phyloP scores from a whole-genome alignment of 208 protist species.

The Trypanosoma conorhini region DNA sequence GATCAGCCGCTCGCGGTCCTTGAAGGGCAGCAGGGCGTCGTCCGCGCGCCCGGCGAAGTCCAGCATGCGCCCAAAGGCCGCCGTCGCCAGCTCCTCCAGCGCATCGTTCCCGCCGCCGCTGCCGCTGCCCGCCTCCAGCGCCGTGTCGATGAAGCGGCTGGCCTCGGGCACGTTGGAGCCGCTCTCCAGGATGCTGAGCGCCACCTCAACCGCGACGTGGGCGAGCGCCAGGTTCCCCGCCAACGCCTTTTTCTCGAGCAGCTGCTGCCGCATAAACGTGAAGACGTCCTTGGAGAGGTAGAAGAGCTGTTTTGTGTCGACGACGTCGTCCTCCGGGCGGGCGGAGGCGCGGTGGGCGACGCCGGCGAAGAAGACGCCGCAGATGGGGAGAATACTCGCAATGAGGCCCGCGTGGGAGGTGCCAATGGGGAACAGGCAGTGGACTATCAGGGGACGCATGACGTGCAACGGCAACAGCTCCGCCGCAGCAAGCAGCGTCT shows the following conservation, averaged over 20 bases:
- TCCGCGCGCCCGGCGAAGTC: conserved; percentile 38
- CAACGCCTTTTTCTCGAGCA: conserved; percentile 50
- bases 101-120: background rate
- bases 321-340: conserved; percentile 46
- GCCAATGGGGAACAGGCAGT: conserved; percentile 58
- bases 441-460: conserved; percentile 47
- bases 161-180: conserved; percentile 37
- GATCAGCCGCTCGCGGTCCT: conserved; percentile 36
- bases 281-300: conserved; percentile 68
- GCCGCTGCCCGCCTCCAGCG: conserved; percentile 33
- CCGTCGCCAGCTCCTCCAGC: conserved; percentile 34
- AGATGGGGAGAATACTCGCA: conserved; percentile 33
- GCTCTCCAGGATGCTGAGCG: conserved; percentile 44
- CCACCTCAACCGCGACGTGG: conserved; percentile 33
- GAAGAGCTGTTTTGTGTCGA: conserved; percentile 60
- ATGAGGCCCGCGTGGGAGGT: conserved; percentile 42
- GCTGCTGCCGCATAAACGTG: conserved; percentile 44
- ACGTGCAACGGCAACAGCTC: conserved; percentile 37
- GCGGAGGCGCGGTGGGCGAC: conserved; percentile 10
- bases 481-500: conserved; percentile 21
- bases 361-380: conserved; percentile 42
- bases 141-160: conserved; percentile 40
- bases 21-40: conserved; percentile 29
- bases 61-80: conserved; percentile 44
- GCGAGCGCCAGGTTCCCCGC: conserved; percentile 34